A percentile compares a stretch with the other conserved stretches of the same genome.
phyloP scores from a whole-genome alignment of 805 yeast species.

The Candida dajiaensis region DNA sequence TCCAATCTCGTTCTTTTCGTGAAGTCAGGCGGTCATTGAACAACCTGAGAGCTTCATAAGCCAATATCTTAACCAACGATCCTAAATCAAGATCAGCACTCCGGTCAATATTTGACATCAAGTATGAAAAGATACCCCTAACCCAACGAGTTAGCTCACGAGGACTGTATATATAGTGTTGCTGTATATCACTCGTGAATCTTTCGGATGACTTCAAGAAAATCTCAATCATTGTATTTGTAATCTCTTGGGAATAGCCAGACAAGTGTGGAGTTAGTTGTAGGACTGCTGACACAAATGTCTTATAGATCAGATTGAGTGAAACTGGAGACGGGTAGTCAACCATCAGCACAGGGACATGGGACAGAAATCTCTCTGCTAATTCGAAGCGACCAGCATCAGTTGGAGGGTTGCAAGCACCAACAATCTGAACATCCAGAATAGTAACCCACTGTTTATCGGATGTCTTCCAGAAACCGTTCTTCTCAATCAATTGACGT shows the following conservation, averaged over 20 bases:
- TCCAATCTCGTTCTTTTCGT: conserved; percentile 42
- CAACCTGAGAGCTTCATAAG: conserved; percentile 73
- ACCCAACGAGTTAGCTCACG: conserved; percentile 89
- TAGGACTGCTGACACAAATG: conserved; percentile 52
- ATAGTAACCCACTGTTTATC: conserved; percentile 63
- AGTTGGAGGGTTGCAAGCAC: conserved; percentile 89
- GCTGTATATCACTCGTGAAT: conserved; percentile 34
- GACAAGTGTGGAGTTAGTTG: conserved; percentile 54
- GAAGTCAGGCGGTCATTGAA: conserved; percentile 67
- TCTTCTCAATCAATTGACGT: conserved; percentile 65
- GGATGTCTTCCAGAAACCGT: conserved; percentile 69
- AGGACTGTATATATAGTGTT: conserved; percentile 78
- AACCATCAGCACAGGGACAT: conserved; percentile 58
- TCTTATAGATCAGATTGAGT: conserved; percentile 56
- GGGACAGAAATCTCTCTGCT: conserved; percentile 59
- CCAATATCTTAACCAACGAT: conserved; percentile 60
- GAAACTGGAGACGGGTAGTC: conserved; percentile 72
- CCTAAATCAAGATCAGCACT: conserved; percentile 32
- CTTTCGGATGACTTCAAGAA: conserved; percentile 39
- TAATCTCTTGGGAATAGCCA: conserved; percentile 45
- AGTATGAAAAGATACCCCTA: conserved; percentile 61
- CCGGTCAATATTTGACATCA: conserved; percentile 23
- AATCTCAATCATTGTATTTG: conserved; percentile 61
- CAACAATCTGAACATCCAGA: conserved; percentile 73
- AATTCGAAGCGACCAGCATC: conserved; percentile 68